These are phyloP conservation scores for Clonostachys sp. DNA, from an alignment of 2,329 filamentous ascomycete species.

Conservation along the genomic window DNA sequence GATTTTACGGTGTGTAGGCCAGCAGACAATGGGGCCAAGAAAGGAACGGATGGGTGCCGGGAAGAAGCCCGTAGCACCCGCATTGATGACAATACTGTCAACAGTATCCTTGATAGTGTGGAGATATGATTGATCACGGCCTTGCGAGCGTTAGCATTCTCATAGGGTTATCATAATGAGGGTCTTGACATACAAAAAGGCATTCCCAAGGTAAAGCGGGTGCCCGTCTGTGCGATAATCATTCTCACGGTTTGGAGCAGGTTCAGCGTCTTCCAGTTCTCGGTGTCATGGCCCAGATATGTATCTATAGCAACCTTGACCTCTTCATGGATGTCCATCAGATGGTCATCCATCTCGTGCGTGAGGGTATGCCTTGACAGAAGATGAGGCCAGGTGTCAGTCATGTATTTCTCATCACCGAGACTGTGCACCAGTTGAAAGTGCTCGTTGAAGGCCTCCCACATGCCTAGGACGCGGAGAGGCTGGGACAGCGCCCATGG, in stretches of 20 bases:
- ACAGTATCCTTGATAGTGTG: conserved; percentile 17
- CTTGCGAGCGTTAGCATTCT: background rate
- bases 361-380: conserved; percentile 20
- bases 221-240: conserved; percentile 21
- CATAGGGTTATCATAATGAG: background rate
- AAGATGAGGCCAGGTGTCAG: conserved; percentile 26
- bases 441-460: conserved; percentile 28
- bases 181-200: conserved; percentile 1
- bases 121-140: conserved; percentile 25
- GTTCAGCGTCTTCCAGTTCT: conserved; percentile 25
- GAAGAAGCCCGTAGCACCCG: conserved; percentile 19
- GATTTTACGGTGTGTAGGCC: conserved; percentile 12
- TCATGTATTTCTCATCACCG: conserved; percentile 23
- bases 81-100: conserved; percentile 22
- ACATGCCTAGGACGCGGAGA: conserved; percentile 24
- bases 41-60: conserved; percentile 23
- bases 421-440: conserved; percentile 29
- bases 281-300: conserved; percentile 21
- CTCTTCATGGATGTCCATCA: conserved; percentile 23
- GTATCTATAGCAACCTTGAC: conserved; percentile 23
- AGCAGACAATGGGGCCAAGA: conserved; percentile 16
- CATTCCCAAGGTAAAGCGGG: conserved; percentile 23
- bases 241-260: conserved; percentile 15
- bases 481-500: conserved; percentile 32
- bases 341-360: conserved; percentile 19